A percentile compares a stretch with the other conserved stretches of the same genome.
Conservation (phyloP, 495 filamentous ascomycete species). For the Penicillium atrosanguineum region DNA sequence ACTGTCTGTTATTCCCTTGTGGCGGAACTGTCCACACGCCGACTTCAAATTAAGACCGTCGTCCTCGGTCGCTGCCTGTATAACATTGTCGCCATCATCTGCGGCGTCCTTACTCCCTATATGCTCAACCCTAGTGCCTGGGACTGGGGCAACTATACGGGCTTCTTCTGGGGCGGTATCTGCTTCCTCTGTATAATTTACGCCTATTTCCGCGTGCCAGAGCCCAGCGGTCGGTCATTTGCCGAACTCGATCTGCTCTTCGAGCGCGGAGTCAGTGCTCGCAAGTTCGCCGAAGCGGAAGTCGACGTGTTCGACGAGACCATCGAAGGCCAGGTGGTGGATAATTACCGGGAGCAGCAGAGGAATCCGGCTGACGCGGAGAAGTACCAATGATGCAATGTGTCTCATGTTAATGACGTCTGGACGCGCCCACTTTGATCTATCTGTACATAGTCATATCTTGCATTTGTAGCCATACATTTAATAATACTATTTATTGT, state of each 20-base stretch:
- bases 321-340: slow-evolving; percentile 48
- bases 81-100: slow-evolving; percentile 68
- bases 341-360: slow-evolving; percentile 42
- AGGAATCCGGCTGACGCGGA: slow-evolving; percentile 27
- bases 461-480: background rate
- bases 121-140: slow-evolving; percentile 74
- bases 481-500: background rate
- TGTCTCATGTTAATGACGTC: slow-evolving; percentile 16
- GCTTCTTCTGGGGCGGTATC: slow-evolving; percentile 78
- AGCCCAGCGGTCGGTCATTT: slow-evolving; percentile 67
- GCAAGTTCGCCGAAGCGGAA: slow-evolving; percentile 63
- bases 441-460: slow-evolving; percentile 23
- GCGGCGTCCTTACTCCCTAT: slow-evolving; percentile 68
- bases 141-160: slow-evolving; percentile 74
- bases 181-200: slow-evolving; percentile 73
- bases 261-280: slow-evolving; percentile 59
- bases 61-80: slow-evolving; percentile 69
- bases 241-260: slow-evolving; percentile 75
- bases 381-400: slow-evolving; percentile 27
- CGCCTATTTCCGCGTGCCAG: slow-evolving; percentile 72
- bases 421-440: background rate
- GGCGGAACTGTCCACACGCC: slow-evolving; percentile 67
- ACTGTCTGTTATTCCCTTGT: slow-evolving; percentile 79
- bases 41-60: slow-evolving; percentile 76
- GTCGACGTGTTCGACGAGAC: slow-evolving; percentile 67